Evolutionary conservation across 148 eudicot genomes (phyloP).

Genomic region (Nyssa sinensis): DNA sequence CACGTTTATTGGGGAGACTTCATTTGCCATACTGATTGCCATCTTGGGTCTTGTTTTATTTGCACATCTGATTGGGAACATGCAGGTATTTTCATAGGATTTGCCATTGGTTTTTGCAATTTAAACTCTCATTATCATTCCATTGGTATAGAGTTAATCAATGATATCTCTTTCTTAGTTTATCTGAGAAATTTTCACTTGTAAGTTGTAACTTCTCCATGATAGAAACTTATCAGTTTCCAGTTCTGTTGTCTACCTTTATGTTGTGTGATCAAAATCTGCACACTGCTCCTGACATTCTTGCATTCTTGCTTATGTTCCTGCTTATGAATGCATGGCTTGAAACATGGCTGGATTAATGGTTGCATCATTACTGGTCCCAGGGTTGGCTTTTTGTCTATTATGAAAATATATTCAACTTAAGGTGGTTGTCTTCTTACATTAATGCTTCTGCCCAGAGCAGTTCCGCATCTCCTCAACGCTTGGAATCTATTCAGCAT

Average conservation of each 20-base stretch:
- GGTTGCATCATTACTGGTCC: not conserved
- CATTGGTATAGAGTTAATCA: not conserved
- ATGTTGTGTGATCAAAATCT: not conserved
- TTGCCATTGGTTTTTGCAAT: not conserved
- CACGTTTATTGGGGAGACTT: slow-evolving; percentile 83
- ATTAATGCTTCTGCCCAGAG: not conserved
- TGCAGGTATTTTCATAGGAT: slow-evolving; percentile 62
- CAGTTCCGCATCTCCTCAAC: not conserved
- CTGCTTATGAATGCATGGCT: not conserved
- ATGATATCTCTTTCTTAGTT: too few species aligned
- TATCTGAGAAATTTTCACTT: too few species aligned
- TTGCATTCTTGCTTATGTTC: too few species aligned
- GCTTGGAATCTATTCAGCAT: not conserved
- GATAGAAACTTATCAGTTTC: too few species aligned
- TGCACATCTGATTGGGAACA: slow-evolving; percentile 95
- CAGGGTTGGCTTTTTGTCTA: not conserved
- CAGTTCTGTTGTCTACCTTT: too few species aligned
- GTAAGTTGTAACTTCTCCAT: too few species aligned
- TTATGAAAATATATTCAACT: not conserved
- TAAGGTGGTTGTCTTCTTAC: not conserved
- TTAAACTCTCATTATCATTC: not conserved
- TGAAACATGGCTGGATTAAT: not conserved
- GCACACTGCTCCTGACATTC: too few species aligned
- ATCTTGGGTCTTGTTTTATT: slow-evolving; percentile 90
- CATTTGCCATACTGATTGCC: slow-evolving; percentile 91